A percentile compares a stretch with the other conserved stretches of the same genome.
Evolutionary conservation across 805 yeast genomes (phyloP).

Genomic region (Sugiyamaella marilandica): DNA sequence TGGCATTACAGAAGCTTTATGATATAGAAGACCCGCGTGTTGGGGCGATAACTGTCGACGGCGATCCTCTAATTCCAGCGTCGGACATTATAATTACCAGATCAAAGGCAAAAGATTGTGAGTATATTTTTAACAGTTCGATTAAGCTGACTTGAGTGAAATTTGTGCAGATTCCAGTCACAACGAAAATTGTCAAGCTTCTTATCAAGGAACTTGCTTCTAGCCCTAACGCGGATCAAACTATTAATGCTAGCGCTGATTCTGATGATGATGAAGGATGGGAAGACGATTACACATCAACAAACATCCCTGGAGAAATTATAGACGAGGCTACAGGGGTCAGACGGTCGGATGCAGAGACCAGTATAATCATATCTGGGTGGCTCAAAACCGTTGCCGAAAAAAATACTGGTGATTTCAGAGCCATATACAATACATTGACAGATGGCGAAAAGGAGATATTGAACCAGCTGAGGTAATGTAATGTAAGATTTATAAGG

Average conservation of each 20-base stretch:
- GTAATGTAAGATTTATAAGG: background rate
- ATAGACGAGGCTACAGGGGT: background rate
- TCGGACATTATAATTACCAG: conserved; percentile 73
- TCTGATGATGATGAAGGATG: conserved; percentile 38
- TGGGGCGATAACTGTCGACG: conserved; percentile 56
- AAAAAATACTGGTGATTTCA: conserved; percentile 12
- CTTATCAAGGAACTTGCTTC: conserved; percentile 63
- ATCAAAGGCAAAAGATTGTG: conserved; percentile 59
- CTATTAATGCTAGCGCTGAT: conserved; percentile 17
- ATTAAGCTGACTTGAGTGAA: conserved; percentile 45
- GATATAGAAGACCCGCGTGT: conserved; percentile 53
- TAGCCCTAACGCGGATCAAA: conserved; percentile 50
- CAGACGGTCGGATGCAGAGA: conserved; percentile 19
- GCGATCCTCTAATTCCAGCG: conserved; percentile 62
- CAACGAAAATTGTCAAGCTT: conserved; percentile 66
- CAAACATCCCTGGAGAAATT: background rate
- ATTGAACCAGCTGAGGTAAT: background rate
- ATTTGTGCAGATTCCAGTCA: conserved; percentile 63
- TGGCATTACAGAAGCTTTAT: conserved; percentile 66
- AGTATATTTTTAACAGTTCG: conserved; percentile 1
- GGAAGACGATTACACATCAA: conserved; percentile 34
- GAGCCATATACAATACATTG: conserved; percentile 4
- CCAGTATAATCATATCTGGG: conserved; percentile 22
- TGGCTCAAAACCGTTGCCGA: conserved; percentile 27
- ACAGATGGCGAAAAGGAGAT: conserved; percentile 11